These are phyloP conservation scores for Candida railenensis DNA, from an alignment of 805 yeast species.

Conservation along the genomic window DNA sequence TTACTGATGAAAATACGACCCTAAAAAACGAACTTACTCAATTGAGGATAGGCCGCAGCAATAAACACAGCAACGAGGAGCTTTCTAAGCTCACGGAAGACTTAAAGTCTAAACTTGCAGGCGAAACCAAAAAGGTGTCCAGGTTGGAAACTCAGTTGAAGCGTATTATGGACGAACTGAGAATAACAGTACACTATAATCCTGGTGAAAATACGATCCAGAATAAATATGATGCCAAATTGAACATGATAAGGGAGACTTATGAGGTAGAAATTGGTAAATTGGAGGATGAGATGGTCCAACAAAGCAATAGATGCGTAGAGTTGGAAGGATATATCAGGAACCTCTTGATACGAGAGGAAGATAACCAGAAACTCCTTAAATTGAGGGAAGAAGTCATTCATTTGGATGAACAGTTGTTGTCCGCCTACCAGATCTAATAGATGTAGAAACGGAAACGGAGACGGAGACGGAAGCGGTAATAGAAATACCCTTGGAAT, in stretches of 20 bases:
- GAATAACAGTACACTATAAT: neutral
- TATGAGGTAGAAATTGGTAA: neutral
- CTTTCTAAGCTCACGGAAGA: neutral
- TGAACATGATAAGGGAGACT: neutral
- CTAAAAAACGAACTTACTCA: neutral
- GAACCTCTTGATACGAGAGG: neutral
- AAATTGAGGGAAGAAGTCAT: constrained; percentile 3
- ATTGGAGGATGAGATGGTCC: neutral
- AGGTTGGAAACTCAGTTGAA: neutral
- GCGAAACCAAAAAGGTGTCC: neutral
- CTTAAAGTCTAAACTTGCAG: neutral
- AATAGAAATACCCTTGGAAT: too few relatives aligned
- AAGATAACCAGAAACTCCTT: constrained; percentile 1
- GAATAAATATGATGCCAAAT: neutral
- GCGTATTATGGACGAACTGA: neutral
- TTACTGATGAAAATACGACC: neutral
- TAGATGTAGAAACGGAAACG: neutral
- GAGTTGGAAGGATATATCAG: neutral
- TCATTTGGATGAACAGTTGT: constrained; percentile 1
- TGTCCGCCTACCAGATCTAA: constrained; percentile 1
- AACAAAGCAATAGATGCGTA: neutral
- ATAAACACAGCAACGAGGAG: neutral
- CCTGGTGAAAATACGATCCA: neutral
- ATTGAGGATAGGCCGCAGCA: neutral
- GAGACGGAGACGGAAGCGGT: neutral